phyloP scores from a whole-genome alignment of 805 yeast species.

The Candida tallmaniae region DNA sequence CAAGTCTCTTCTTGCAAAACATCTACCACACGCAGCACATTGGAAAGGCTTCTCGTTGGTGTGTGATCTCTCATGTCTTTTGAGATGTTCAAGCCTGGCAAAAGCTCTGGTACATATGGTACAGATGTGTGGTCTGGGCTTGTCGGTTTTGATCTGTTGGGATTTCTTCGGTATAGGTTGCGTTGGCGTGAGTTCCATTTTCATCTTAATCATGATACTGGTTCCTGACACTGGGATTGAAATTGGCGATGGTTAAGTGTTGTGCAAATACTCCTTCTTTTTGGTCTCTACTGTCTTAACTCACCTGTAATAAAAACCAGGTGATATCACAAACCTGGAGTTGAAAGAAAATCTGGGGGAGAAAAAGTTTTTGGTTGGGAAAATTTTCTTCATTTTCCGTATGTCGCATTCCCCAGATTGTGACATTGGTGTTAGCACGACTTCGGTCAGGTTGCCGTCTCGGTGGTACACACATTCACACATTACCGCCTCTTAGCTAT shows the following conservation, averaged over 20 bases:
- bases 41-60: constrained; percentile 95
- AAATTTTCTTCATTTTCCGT: too few species aligned
- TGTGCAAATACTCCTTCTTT: too few species aligned
- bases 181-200: constrained; percentile 11
- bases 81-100: constrained; percentile 91
- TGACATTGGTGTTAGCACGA: too few species aligned
- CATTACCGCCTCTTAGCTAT: too few species aligned
- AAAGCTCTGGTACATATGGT: constrained; percentile 89
- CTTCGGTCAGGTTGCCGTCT: too few species aligned
- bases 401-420: too few species aligned
- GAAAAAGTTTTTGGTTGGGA: too few species aligned
- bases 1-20: constrained; percentile 87
- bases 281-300: too few species aligned
- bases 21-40: constrained; percentile 93
- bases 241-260: not conserved
- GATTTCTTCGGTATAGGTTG: constrained; percentile 87
- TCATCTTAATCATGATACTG: not conserved
- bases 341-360: too few species aligned
- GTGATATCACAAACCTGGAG: too few species aligned
- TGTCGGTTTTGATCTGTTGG: constrained; percentile 78
- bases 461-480: too few species aligned
- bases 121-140: constrained; percentile 92
- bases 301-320: too few species aligned
- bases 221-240: not conserved
- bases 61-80: constrained; percentile 90